Conservation (phyloP, 2,329 filamentous ascomycete species). For the Xylaria sp. region DNA sequence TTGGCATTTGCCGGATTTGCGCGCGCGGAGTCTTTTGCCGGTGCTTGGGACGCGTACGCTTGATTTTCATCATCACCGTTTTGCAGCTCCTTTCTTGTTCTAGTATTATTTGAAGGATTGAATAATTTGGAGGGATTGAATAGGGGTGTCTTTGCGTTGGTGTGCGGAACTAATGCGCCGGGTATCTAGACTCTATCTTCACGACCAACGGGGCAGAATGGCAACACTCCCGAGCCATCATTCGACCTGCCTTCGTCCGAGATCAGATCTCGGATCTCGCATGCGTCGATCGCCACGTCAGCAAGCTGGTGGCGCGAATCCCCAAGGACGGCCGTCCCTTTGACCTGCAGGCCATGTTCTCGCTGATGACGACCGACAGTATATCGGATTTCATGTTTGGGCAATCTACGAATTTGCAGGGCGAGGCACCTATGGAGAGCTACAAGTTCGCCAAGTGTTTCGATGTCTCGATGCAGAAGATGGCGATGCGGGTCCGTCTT, state of each 20-base stretch:
- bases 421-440: constrained; percentile 34
- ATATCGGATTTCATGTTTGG: constrained; percentile 61
- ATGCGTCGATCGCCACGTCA: constrained; percentile 64
- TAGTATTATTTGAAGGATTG: too few relatives aligned
- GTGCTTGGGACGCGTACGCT: constrained; percentile 41
- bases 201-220: constrained; percentile 48
- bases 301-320: constrained; percentile 53
- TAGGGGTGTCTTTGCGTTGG: too few relatives aligned
- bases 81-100: neutral
- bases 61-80: neutral
- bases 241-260: constrained; percentile 49
- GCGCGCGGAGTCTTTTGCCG: constrained; percentile 35
- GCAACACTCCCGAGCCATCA: constrained; percentile 47
- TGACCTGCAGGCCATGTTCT: constrained; percentile 59
- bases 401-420: constrained; percentile 38
- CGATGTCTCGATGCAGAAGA: constrained; percentile 40
- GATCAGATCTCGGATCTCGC: constrained; percentile 61
- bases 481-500: constrained; percentile 37
- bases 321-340: constrained; percentile 50
- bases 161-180: neutral
- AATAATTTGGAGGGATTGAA: neutral
- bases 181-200: constrained; percentile 43
- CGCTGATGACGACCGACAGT: constrained; percentile 60
- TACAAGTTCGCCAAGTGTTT: constrained; percentile 45
- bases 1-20: constrained; percentile 40